These are phyloP conservation scores for Zygosaccharomyces pseudobailii DNA, from an alignment of 1,139 yeast species.

Conservation along the genomic window DNA sequence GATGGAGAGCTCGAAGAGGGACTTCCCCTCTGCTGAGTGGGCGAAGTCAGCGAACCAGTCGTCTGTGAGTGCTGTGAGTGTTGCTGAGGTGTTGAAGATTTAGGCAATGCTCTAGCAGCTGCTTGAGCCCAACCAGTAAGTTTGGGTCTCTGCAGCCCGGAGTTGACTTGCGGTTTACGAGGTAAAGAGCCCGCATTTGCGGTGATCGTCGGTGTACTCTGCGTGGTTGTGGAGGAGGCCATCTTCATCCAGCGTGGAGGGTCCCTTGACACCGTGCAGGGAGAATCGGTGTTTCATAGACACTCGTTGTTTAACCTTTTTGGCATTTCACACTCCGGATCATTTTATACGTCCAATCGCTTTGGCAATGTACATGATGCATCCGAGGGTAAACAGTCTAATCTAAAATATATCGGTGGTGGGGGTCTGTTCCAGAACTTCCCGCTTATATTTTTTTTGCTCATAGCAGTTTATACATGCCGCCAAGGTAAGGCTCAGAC, in stretches of 20 bases:
- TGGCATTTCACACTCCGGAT: too few relatives aligned
- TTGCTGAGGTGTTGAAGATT: conserved; percentile 5
- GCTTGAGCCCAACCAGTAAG: conserved; percentile 34
- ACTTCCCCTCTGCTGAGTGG: background rate
- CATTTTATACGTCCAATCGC: too few relatives aligned
- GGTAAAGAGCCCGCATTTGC: conserved; percentile 1
- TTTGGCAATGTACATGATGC: too few relatives aligned
- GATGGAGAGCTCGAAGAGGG: background rate
- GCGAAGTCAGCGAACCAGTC: background rate
- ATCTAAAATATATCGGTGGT: too few relatives aligned
- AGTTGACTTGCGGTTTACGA: conserved; percentile 1
- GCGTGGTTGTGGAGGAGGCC: conserved; percentile 2
- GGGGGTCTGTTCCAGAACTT: too few relatives aligned
- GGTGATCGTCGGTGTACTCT: background rate
- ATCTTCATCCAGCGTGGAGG: conserved; percentile 1
- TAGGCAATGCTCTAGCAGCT: conserved; percentile 28
- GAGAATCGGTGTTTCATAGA: background rate
- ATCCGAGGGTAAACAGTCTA: too few relatives aligned
- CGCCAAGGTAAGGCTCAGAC: too few relatives aligned
- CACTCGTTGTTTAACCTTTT: background rate
- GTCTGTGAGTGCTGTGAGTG: conserved; percentile 4
- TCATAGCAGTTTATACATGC: too few relatives aligned
- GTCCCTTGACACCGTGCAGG: background rate
- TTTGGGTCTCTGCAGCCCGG: conserved; percentile 17
- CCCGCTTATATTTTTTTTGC: too few relatives aligned